Base-by-base conservation (phyloP, 768 basidiomycete species). In the Ramaria rubella region DNA sequence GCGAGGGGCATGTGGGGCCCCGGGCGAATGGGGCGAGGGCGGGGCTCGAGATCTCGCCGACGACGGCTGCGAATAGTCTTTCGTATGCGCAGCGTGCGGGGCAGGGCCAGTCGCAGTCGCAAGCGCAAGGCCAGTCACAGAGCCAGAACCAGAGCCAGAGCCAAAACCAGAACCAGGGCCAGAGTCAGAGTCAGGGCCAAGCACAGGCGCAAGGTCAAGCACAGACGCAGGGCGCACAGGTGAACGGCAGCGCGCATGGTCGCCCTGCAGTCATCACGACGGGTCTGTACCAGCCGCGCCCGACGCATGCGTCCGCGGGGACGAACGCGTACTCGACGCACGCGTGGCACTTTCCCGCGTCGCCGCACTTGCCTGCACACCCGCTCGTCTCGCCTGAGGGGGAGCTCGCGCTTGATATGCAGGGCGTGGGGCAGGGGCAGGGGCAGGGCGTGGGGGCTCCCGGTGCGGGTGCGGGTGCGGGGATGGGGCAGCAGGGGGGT, bases 331-430 rank as follows among this genome's bases (percentile, higher is more conserved):
- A 19, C 30, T 4, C 12, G 4, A n/a, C 44, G n/a, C 36, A n/a
- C 21, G 30, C 43, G 2, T 55, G 54, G 54, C 72, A 71, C 49
- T 78, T 78, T 63, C 72, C 73, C 33, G 69, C 75, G 2, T 75
- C 55, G 43, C 63, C 30, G 34, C 52, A 49, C 31, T 48, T 58
- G 9, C 59, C 55, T 9, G 48, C 73, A 23, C 74, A 58, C 29
- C 58, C 52, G 5, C 53, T 43, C 29, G 53, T 55, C 5, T 59
- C 48, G 33, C 58, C 26, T 34, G 59, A 52, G 5, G 43, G 31
- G 11, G 52, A 43, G 5, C 15, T 54, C 4, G 38, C 38, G 38
- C 50, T 31, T 7, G 17, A n/a, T 34, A 17, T 4, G 38, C 24
- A 29, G 26, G 17, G 17, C 48, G 24, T 26, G 30, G 23, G 12